These are phyloP conservation scores for Paracoccidioides lutzii DNA, from an alignment of 2,329 filamentous ascomycete genomes.

Conservation along the genomic window DNA sequence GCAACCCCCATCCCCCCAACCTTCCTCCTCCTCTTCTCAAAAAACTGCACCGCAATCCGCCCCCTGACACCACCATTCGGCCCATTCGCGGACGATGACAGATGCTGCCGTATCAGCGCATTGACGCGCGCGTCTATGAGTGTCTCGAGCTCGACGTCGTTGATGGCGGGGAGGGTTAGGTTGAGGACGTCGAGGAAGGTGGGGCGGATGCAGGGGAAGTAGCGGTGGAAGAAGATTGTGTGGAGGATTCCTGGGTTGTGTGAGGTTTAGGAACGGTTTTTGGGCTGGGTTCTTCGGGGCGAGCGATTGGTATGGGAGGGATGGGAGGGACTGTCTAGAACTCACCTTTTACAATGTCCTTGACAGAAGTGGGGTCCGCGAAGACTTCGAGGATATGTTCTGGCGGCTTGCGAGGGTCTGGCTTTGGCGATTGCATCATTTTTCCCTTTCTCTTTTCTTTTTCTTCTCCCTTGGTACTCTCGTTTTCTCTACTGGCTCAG, in stretches of 20 bases:
- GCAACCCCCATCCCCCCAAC: constrained; percentile 52
- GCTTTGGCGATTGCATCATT: constrained; percentile 18
- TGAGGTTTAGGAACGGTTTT: not conserved
- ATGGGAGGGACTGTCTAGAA: not conserved
- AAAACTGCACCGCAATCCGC: constrained; percentile 79
- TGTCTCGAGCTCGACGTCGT: constrained; percentile 81
- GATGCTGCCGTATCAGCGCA: constrained; percentile 62
- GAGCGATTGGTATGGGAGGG: not conserved
- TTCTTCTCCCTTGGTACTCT: not conserved
- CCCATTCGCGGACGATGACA: constrained; percentile 46
- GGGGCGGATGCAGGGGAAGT: constrained; percentile 77
- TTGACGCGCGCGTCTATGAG: constrained; percentile 81
- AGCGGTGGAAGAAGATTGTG: constrained; percentile 97
- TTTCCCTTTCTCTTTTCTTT: not conserved
- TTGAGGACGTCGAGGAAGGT: constrained; percentile 80
- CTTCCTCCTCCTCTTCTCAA: constrained; percentile 78
- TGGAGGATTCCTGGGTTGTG: constrained; percentile 62
- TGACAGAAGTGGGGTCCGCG: constrained; percentile 76
- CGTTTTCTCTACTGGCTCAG: not conserved
- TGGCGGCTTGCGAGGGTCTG: constrained; percentile 56
- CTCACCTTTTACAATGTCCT: constrained; percentile 83
- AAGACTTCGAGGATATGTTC: constrained; percentile 93
- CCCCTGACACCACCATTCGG: constrained; percentile 52
- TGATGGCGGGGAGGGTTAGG: constrained; percentile 75
- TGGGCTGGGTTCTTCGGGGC: not conserved